Evolutionary conservation across 2,329 filamentous ascomycete species (phyloP).

Genomic region (Ophiostoma sp.): DNA sequence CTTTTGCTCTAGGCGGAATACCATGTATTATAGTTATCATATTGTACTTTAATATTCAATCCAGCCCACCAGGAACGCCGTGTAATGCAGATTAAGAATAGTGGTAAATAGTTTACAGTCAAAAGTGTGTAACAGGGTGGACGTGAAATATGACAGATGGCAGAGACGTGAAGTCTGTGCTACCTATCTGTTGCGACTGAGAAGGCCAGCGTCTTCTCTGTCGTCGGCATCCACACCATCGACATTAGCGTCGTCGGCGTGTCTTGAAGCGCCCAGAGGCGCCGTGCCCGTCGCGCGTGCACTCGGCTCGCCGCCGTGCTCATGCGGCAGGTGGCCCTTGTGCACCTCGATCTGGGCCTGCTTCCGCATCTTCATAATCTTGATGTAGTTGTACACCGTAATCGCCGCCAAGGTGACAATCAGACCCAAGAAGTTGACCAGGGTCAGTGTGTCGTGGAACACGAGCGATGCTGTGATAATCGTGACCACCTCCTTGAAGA

Average conservation of each 20-base stretch:
- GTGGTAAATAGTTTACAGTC: background rate
- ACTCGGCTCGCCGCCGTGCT: background rate
- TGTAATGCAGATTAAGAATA: background rate
- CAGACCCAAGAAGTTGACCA: constrained; percentile 80
- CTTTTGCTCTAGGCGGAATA: background rate
- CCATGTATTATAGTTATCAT: constrained; percentile 6
- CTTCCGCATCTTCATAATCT: constrained; percentile 79
- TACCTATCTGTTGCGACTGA: background rate
- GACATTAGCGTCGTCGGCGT: background rate
- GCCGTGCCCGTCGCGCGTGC: background rate
- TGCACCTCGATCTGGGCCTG: constrained; percentile 59
- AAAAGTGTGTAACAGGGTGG: too few relatives aligned
- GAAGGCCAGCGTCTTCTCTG: constrained; percentile 11
- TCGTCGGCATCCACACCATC: background rate
- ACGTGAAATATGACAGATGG: too few relatives aligned
- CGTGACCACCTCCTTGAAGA: constrained; percentile 98
- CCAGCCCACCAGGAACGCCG: background rate
- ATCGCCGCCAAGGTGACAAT: constrained; percentile 87
- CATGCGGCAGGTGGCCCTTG: constrained; percentile 31
- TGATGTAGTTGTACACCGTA: constrained; percentile 86
- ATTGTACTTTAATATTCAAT: background rate
- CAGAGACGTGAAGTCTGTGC: background rate
- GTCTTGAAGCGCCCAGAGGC: background rate
- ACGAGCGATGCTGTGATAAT: constrained; percentile 82
- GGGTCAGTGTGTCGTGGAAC: constrained; percentile 81